A percentile compares a stretch with the other conserved stretches of the same genome.
These are phyloP conservation scores for Mycena latifolia DNA, from an alignment of 768 basidiomycete genomes.

Conservation along the genomic window DNA sequence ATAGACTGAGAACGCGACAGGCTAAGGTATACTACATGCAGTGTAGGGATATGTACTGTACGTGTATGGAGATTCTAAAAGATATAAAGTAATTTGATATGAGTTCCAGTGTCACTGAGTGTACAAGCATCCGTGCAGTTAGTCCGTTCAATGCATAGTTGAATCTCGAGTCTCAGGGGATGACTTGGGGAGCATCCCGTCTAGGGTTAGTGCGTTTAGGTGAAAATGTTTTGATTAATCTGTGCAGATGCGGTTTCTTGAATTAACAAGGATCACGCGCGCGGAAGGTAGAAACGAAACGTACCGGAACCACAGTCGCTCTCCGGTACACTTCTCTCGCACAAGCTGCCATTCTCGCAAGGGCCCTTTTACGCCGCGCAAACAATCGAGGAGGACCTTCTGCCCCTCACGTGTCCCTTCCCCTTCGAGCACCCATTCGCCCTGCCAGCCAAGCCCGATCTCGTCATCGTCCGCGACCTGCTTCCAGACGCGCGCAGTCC, in stretches of 20 bases:
- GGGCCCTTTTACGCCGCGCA: slow-evolving; percentile 51
- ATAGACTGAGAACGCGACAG: too few species aligned
- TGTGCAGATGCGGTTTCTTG: background rate
- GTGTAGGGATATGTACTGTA: too few species aligned
- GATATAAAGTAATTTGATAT: too few species aligned
- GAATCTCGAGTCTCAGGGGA: too few species aligned
- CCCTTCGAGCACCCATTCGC: slow-evolving; percentile 85
- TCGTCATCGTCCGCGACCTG: slow-evolving; percentile 44
- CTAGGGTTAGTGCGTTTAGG: slow-evolving; percentile 14
- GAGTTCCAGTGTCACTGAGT: too few species aligned
- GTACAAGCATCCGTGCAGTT: background rate
- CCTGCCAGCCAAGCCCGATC: slow-evolving; percentile 63
- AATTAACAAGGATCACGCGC: background rate
- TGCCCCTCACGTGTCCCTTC: slow-evolving; percentile 81
- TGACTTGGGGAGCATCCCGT: too few species aligned
- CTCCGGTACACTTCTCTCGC: slow-evolving; percentile 70
- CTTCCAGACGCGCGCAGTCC: slow-evolving; percentile 69
- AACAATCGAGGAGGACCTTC: slow-evolving; percentile 66
- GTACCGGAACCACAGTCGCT: slow-evolving; percentile 75
- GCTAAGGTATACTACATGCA: too few species aligned
- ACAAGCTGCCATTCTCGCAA: slow-evolving; percentile 65
- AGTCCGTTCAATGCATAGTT: background rate
- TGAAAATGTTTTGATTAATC: slow-evolving; percentile 33
- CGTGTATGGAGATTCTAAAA: too few species aligned
- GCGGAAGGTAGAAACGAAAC: too few species aligned